These are phyloP conservation scores for Acanthamoeba rhysodes DNA, from an alignment of 208 protist species.

Conservation along the genomic window DNA sequence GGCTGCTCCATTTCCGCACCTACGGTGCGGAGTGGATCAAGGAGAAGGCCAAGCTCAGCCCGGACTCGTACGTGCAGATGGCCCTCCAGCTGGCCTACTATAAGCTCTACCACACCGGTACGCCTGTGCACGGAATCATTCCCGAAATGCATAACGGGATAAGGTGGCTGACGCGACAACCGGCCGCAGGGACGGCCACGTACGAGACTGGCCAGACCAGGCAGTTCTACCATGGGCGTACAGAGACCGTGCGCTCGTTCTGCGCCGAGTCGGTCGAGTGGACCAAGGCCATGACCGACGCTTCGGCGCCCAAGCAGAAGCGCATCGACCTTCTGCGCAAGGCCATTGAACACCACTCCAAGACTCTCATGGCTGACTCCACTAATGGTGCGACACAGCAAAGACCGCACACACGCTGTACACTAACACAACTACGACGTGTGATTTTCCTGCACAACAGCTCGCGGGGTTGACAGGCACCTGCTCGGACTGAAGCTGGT, in stretches of 20 bases:
- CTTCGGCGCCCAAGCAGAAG: constrained; percentile 12
- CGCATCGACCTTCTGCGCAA: constrained; percentile 26
- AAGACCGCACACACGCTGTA: not conserved
- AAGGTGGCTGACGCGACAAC: too few relatives aligned
- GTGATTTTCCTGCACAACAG: not conserved
- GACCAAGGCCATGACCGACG: constrained; percentile 28
- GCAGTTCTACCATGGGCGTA: constrained; percentile 70
- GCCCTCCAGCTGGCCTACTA: constrained; percentile 75
- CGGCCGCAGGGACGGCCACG: not conserved
- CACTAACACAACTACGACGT: not conserved
- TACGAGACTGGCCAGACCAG: constrained; percentile 71
- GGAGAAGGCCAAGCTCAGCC: constrained; percentile 68
- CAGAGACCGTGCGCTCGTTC: constrained; percentile 75
- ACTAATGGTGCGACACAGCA: not conserved
- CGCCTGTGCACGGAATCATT: not conserved
- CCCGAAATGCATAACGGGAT: too few relatives aligned
- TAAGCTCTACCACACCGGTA: constrained; percentile 22
- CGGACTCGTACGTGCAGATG: constrained; percentile 76
- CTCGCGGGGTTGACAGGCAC: not conserved
- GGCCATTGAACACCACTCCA: constrained; percentile 58
- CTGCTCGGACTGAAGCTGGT: constrained; percentile 17
- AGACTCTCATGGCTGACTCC: constrained; percentile 36
- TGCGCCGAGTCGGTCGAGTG: constrained; percentile 64
- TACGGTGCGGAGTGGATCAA: constrained; percentile 56
- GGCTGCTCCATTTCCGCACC: constrained; percentile 45